Base-by-base conservation (phyloP, 192 early-diverging fungal species). In the Coemansia aciculifera region DNA sequence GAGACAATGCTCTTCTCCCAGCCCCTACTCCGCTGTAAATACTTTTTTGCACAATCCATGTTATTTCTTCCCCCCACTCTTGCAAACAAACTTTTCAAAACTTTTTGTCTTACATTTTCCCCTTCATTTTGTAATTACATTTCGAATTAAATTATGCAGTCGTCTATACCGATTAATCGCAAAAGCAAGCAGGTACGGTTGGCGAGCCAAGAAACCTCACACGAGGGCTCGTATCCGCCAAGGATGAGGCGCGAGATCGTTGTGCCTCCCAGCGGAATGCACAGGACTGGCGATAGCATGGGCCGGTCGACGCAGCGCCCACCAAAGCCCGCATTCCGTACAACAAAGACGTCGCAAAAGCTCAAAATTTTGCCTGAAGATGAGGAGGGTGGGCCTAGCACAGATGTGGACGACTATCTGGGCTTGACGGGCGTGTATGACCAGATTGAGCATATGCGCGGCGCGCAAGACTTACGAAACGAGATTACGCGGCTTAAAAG, bases 261-360 rank as follows among this genome's bases (percentile, higher is more conserved):
- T 0, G 75, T 83, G n/a, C 75, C 75, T 17, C 76, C 81, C 11
- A 78, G 72, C 44, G 76, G 81, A 34, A 83, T 83, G 75, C 75
- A 77, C 36, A 64, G 76, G 15, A 75, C 76, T 9, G 66, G 67
- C 11, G 81, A 83, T 54, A 48, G 39, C 21, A 15, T 65, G 3
- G 67, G 72, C 12, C 60, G 72, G 27, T 63, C 72, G 34, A 68
- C 75, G 2, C 65, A 74, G 44, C 67, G 75, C 19, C 32, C 62
- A 62, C 46, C 79, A 34, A 88, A 89, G 80, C 86, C 88, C 32
- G 90, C 91, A 23, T 90, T 90, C 72, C 86, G 95, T 63, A 97
- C 94, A 19, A 93, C 95, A 44, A 97, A 97, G 75, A 93, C 88
- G n/a, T 92, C 93, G 40, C 93, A 94, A 73, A 97, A 97, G 84